Conservation (phyloP, 345 rosid genomes). For the Citrus sp. region DNA sequence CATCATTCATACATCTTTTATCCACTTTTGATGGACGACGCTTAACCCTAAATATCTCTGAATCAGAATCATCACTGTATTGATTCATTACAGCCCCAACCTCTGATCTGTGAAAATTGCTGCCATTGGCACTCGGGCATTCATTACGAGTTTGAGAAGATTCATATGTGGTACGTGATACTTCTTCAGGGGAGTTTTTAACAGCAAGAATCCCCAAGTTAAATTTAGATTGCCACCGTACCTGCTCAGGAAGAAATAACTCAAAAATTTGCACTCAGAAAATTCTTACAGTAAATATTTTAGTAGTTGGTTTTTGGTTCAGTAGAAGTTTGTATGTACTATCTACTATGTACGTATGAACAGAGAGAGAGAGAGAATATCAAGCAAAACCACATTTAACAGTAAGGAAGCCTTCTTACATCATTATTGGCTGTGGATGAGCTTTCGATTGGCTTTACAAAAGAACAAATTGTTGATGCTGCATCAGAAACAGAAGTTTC, state of each 20-base stretch:
- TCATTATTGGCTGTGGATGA: slow-evolving; percentile 38
- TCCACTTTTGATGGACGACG: slow-evolving; percentile 71
- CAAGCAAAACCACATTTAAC: not conserved
- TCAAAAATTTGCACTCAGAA: not conserved
- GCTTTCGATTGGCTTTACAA: slow-evolving; percentile 37
- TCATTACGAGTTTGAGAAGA: slow-evolving; percentile 39
- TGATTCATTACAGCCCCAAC: slow-evolving; percentile 33
- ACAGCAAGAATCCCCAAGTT: slow-evolving; percentile 31
- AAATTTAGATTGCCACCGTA: slow-evolving; percentile 34
- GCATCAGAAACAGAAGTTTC: slow-evolving; percentile 39
- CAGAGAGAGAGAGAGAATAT: too few relatives aligned
- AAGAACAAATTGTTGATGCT: slow-evolving; percentile 45
- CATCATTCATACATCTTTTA: slow-evolving; percentile 45
- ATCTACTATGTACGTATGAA: not conserved
- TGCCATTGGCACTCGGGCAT: slow-evolving; percentile 16
- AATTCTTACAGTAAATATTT: not conserved
- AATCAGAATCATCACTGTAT: slow-evolving; percentile 81
- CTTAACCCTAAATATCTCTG: slow-evolving; percentile 83
- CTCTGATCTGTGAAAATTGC: slow-evolving; percentile 26
- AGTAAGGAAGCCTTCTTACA: slow-evolving; percentile 47
- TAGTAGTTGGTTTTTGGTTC: not conserved
- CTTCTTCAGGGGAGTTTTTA: slow-evolving; percentile 36
- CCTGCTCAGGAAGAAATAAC: slow-evolving; percentile 35
- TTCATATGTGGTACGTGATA: slow-evolving; percentile 26
- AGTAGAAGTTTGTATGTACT: not conserved